Conservation (phyloP, 2,329 filamentous ascomycete genomes). For the Penicillium sp. region DNA sequence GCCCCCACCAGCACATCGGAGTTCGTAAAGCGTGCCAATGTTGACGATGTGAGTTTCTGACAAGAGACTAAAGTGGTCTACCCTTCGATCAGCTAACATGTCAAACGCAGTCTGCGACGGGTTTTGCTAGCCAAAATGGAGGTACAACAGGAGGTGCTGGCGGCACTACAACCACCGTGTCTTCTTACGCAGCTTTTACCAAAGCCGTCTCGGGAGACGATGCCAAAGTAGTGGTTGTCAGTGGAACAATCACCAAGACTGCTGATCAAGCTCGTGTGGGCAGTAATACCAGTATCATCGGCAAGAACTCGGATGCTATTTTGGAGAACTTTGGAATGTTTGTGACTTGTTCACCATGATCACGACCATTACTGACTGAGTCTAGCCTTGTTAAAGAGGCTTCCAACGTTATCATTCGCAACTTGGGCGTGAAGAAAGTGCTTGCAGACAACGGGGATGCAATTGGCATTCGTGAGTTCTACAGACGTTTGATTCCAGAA, state of each 20-base stretch:
- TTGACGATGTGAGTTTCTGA: too few relatives aligned
- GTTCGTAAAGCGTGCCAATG: too few relatives aligned
- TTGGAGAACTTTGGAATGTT: conserved; percentile 49
- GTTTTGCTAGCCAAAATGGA: conserved; percentile 50
- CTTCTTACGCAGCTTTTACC: conserved; percentile 50
- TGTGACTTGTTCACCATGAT: conserved; percentile 25
- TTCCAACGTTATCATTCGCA: too few relatives aligned
- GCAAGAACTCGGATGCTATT: conserved; percentile 52
- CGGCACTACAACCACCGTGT: conserved; percentile 56
- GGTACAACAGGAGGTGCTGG: conserved; percentile 56
- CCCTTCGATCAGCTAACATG: too few relatives aligned
- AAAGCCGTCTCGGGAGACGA: conserved; percentile 50
- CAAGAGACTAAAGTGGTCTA: too few relatives aligned
- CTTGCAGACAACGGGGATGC: too few relatives aligned
- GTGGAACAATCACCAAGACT: conserved; percentile 45
- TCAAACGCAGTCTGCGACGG: conserved; percentile 29
- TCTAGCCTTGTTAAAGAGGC: too few relatives aligned
- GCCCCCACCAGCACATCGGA: too few relatives aligned
- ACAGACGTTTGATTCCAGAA: too few relatives aligned
- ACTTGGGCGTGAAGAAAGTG: too few relatives aligned
- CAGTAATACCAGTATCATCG: conserved; percentile 54
- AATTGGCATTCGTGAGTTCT: too few relatives aligned
- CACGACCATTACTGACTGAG: too few relatives aligned
- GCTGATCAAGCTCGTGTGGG: conserved; percentile 46
- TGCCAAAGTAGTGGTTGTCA: conserved; percentile 48